phyloP scores from a whole-genome alignment of 345 rosid species.

The Garcia nutans region DNA sequence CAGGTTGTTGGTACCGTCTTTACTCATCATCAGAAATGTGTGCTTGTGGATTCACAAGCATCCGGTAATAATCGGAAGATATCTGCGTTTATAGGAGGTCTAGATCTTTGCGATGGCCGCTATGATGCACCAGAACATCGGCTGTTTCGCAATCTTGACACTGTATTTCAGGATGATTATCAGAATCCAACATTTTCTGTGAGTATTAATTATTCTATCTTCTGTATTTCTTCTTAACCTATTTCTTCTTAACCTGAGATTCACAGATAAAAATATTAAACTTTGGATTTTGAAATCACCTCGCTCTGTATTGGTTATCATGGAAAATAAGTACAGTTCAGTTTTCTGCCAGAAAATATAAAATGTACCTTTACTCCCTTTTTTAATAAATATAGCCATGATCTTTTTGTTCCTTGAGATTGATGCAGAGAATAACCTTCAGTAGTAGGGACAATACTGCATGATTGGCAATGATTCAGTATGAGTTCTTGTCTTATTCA shows the following conservation, averaged over 20 bases:
- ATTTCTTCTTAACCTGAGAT: not conserved
- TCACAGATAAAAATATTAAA: not conserved
- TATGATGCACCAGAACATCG: conserved; percentile 74
- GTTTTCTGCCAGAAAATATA: not conserved
- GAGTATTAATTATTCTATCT: conserved; percentile 22
- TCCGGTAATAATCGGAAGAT: conserved; percentile 59
- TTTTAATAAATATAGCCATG: not conserved
- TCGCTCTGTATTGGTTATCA: not conserved
- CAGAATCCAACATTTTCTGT: conserved; percentile 71
- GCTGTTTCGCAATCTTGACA: conserved; percentile 52
- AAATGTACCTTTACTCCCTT: not conserved
- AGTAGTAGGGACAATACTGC: not conserved
- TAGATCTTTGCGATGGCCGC: conserved; percentile 79
- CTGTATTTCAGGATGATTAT: conserved; percentile 48
- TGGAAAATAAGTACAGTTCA: not conserved
- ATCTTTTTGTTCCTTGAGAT: not conserved
- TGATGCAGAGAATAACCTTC: not conserved
- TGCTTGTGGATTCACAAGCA: conserved; percentile 68
- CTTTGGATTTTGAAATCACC: not conserved
- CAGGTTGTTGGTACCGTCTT: conserved; percentile 76
- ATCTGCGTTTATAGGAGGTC: conserved; percentile 59
- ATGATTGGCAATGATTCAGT: not conserved
- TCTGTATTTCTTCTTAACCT: not conserved
- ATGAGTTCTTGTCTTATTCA: not conserved
- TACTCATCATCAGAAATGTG: conserved; percentile 77